Conservation (phyloP, 495 filamentous ascomycete genomes). For the Xylaria bambusicola region DNA sequence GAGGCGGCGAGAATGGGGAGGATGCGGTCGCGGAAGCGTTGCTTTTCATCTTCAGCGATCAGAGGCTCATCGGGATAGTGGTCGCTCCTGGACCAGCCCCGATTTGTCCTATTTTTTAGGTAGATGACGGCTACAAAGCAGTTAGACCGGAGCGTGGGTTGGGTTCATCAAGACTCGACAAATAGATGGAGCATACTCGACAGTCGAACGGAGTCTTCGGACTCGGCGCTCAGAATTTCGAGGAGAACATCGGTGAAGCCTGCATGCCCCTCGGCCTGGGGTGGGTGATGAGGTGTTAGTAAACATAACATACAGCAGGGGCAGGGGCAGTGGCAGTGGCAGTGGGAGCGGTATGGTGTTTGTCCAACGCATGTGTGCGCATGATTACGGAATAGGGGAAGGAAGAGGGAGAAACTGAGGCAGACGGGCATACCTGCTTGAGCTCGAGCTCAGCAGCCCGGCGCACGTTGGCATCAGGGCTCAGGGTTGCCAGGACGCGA, state of each 20-base stretch:
- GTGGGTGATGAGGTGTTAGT: conserved; percentile 11
- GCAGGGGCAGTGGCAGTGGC: conserved; percentile 8
- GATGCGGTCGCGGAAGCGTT: conserved; percentile 79
- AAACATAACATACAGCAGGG: not conserved
- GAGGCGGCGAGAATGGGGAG: conserved; percentile 85
- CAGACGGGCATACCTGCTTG: conserved; percentile 72
- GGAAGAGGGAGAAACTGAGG: conserved; percentile 15
- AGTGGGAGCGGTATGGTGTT: not conserved
- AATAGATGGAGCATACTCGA: conserved; percentile 65
- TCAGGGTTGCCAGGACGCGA: conserved; percentile 85
- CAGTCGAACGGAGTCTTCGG: conserved; percentile 77
- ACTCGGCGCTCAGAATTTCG: conserved; percentile 85
- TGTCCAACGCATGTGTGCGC: conserved; percentile 9
- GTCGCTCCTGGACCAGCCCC: conserved; percentile 81
- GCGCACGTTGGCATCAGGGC: conserved; percentile 80
- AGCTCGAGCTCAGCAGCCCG: conserved; percentile 88
- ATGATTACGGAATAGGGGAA: conserved; percentile 10
- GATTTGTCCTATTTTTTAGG: conserved; percentile 92
- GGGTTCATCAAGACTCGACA: conserved; percentile 11
- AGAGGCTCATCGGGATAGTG: conserved; percentile 63
- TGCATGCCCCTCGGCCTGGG: conserved; percentile 84
- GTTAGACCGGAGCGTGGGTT: conserved; percentile 19
- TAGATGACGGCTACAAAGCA: conserved; percentile 80
- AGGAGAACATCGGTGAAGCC: conserved; percentile 89
- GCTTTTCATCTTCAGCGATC: conserved; percentile 87